A percentile compares a stretch with the other conserved stretches of the same genome.
Conservation (phyloP, 2,329 filamentous ascomycete genomes). For the Cryphonectria nitschkei region DNA sequence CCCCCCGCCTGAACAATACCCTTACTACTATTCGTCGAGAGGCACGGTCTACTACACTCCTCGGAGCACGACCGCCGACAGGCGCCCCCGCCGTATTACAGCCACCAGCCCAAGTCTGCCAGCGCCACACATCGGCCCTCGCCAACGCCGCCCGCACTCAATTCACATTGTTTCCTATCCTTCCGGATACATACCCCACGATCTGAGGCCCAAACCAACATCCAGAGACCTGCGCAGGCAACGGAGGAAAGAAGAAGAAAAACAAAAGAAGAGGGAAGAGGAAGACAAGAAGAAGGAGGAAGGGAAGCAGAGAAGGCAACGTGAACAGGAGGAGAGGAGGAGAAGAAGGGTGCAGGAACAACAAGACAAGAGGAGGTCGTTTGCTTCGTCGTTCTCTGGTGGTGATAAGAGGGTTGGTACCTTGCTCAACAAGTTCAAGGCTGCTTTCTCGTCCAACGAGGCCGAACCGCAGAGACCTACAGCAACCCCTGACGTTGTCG, state of each 20-base stretch:
- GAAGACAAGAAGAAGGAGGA: constrained; percentile 49
- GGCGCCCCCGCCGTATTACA: constrained; percentile 30
- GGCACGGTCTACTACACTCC: constrained; percentile 30
- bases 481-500: constrained; percentile 23
- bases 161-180: constrained; percentile 58
- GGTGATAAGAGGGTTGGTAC: constrained; percentile 40
- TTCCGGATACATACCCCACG: constrained; percentile 45
- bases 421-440: constrained; percentile 36
- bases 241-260: constrained; percentile 54
- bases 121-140: constrained; percentile 51
- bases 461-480: constrained; percentile 19
- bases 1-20: constrained; percentile 18
- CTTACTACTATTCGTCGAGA: constrained; percentile 28
- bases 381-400: constrained; percentile 40
- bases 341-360: constrained; percentile 31
- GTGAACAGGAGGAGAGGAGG: constrained; percentile 33
- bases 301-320: constrained; percentile 44
- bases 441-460: constrained; percentile 33
- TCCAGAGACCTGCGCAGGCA: constrained; percentile 38
- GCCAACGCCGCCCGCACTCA: constrained; percentile 56
- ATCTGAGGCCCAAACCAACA: constrained; percentile 41
- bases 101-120: constrained; percentile 37
- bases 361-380: constrained; percentile 35
- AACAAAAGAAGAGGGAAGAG: constrained; percentile 41
- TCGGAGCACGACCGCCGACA: constrained; percentile 30